A percentile compares a stretch with the other conserved stretches of the same genome.
phyloP scores from a whole-genome alignment of 306 rosid genomes.

The Hylodesmum podocarpum region DNA sequence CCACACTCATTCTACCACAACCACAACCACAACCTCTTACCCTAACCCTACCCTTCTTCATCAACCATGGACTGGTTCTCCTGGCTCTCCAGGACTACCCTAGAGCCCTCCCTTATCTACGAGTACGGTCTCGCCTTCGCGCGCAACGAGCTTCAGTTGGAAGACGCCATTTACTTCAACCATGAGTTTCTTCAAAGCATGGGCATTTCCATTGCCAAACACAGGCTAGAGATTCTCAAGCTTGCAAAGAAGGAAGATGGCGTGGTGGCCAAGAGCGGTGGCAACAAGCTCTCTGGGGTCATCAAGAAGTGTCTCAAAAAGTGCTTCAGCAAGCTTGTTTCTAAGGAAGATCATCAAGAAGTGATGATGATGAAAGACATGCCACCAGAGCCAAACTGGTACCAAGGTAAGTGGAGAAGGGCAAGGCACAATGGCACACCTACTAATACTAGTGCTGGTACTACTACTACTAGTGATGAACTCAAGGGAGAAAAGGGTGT shows the following conservation, averaged over 20 bases:
- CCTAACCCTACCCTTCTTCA: neutral
- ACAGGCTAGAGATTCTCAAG: slow-evolving; percentile 85
- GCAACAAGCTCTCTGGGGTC: slow-evolving; percentile 41
- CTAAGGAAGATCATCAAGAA: slow-evolving; percentile 17
- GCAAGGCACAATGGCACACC: slow-evolving; percentile 11
- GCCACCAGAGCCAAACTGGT: slow-evolving; percentile 26
- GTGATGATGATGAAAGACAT: neutral
- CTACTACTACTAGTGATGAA: no score
- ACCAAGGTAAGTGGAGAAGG: slow-evolving; percentile 57
- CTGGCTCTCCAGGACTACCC: slow-evolving; percentile 72
- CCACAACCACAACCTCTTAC: no score
- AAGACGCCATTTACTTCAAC: slow-evolving; percentile 63
- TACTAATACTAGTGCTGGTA: no score
- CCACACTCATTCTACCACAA: neutral
- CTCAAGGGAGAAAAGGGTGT: slow-evolving; percentile 34
- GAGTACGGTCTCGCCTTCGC: slow-evolving; percentile 72
- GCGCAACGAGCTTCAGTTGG: slow-evolving; percentile 58
- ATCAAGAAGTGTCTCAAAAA: slow-evolving; percentile 55
- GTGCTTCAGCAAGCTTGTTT: slow-evolving; percentile 43
- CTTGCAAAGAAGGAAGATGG: slow-evolving; percentile 47
- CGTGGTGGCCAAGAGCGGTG: neutral
- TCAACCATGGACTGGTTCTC: slow-evolving; percentile 89
- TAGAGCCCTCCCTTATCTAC: slow-evolving; percentile 61
- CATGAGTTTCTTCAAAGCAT: slow-evolving; percentile 85
- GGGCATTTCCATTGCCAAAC: slow-evolving; percentile 84